phyloP scores from a whole-genome alignment of 2,329 filamentous ascomycete species.

The Aspergillus novoparasiticus region DNA sequence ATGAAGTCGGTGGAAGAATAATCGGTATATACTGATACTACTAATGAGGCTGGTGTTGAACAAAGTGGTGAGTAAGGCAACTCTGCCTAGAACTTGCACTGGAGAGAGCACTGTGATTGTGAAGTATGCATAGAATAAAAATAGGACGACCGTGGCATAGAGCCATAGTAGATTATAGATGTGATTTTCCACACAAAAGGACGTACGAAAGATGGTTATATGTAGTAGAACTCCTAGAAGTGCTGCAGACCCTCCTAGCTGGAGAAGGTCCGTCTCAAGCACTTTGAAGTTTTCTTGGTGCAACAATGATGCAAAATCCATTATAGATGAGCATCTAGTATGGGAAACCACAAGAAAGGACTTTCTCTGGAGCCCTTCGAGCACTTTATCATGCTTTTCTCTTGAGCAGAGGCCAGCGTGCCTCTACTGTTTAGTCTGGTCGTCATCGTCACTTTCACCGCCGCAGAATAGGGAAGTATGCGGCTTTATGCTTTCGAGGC shows the following conservation, averaged over 20 bases:
- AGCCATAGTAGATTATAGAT: neutral
- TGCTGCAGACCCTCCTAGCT: neutral
- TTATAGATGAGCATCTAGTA: neutral
- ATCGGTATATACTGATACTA: slow-evolving; percentile 30
- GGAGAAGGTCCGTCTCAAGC: neutral
- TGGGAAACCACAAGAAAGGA: neutral
- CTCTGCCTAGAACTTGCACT: neutral
- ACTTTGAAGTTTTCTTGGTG: neutral
- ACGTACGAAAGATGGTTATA: neutral
- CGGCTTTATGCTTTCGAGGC: too few relatives aligned
- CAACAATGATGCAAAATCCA: neutral
- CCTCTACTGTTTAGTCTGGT: too few relatives aligned
- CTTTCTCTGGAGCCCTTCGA: neutral
- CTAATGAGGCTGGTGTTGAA: neutral
- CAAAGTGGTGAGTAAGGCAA: neutral
- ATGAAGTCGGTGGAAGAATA: slow-evolving; percentile 18
- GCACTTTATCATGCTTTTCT: neutral
- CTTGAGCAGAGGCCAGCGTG: too few relatives aligned
- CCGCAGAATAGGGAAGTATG: too few relatives aligned
- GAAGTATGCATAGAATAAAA: neutral
- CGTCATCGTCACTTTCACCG: too few relatives aligned
- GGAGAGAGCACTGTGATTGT: neutral
- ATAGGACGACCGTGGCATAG: neutral
- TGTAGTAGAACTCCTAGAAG: neutral
- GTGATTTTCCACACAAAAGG: neutral